Evolutionary conservation across 352 stramenopile genomes (phyloP).

Genomic region (Globisporangium recalcitrans): DNA sequence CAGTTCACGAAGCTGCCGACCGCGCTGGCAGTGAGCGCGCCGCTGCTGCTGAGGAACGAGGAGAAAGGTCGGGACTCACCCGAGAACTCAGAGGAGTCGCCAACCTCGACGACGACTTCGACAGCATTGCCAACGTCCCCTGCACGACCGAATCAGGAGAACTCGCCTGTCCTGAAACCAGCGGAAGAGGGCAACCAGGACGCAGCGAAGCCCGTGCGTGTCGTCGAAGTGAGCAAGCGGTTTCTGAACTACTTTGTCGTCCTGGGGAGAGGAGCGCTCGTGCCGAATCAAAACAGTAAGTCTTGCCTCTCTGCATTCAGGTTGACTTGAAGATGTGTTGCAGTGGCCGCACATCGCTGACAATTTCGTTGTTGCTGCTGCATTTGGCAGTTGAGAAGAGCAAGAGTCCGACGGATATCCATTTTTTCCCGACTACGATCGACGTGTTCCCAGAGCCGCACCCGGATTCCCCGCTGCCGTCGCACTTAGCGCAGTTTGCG

Average conservation of each 20-base stretch:
- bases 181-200: constrained; percentile 26
- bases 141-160: constrained; percentile 28
- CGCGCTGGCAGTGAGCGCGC: not conserved
- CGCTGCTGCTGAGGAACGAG: constrained; percentile 15
- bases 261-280: constrained; percentile 50
- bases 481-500: constrained; percentile 70
- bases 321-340: not conserved
- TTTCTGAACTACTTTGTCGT: constrained; percentile 85
- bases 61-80: constrained; percentile 54
- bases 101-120: constrained; percentile 11
- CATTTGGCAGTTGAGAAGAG: constrained; percentile 53
- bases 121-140: constrained; percentile 10
- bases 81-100: constrained; percentile 38
- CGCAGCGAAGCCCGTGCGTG: constrained; percentile 35
- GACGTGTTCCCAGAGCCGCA: constrained; percentile 63
- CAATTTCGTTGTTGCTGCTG: not conserved
- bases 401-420: constrained; percentile 62
- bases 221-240: constrained; percentile 73
- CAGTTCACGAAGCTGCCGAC: constrained; percentile 56
- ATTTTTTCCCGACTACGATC: constrained; percentile 59
- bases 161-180: constrained; percentile 19
- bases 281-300: constrained; percentile 63
- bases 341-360: not conserved
- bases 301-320: constrained; percentile 1
- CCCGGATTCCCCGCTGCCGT: constrained; percentile 47